A percentile compares a stretch with the other conserved stretches of the same genome.
phyloP scores from a whole-genome alignment of 495 filamentous ascomycete genomes.

The Bathelium albidoporum region DNA sequence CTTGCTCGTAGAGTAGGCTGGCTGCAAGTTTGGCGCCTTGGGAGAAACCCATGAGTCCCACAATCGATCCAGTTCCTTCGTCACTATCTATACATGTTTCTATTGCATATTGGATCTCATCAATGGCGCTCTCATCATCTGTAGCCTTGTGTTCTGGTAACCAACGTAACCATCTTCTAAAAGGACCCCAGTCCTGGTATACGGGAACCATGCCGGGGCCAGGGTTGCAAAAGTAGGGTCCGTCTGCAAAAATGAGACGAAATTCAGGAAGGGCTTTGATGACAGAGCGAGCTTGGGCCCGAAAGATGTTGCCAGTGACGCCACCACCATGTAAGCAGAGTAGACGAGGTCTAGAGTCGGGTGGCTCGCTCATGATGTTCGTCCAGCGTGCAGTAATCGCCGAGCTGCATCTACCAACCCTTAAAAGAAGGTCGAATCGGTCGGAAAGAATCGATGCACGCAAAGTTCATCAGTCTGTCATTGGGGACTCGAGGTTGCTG shows the following conservation, averaged over 20 bases:
- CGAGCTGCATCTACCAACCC: not conserved
- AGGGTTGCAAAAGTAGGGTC: slow-evolving; percentile 40
- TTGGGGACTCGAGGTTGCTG: not conserved
- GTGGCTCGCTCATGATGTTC: not conserved
- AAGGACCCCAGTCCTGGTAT: slow-evolving; percentile 46
- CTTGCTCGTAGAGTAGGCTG: slow-evolving; percentile 35
- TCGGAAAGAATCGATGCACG: not conserved
- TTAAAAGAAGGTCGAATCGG: not conserved
- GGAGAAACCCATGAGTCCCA: slow-evolving; percentile 43
- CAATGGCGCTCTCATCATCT: slow-evolving; percentile 32
- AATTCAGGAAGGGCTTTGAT: slow-evolving; percentile 40
- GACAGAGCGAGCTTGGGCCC: slow-evolving; percentile 45
- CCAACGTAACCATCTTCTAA: slow-evolving; percentile 49
- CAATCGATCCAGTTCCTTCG: slow-evolving; percentile 43
- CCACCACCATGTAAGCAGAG: slow-evolving; percentile 62
- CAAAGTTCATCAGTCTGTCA: not conserved
- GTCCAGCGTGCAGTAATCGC: not conserved
- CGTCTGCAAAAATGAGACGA: slow-evolving; percentile 51
- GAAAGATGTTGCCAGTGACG: slow-evolving; percentile 51
- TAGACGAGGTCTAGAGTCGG: slow-evolving; percentile 39
- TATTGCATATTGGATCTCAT: slow-evolving; percentile 29
- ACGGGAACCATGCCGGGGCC: slow-evolving; percentile 44
- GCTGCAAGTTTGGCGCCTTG: slow-evolving; percentile 54
- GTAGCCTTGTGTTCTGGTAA: slow-evolving; percentile 36
- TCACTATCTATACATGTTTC: slow-evolving; percentile 29